Evolutionary conservation across 495 filamentous ascomycete genomes (phyloP).

Genomic region (Penicillium odoratum): DNA sequence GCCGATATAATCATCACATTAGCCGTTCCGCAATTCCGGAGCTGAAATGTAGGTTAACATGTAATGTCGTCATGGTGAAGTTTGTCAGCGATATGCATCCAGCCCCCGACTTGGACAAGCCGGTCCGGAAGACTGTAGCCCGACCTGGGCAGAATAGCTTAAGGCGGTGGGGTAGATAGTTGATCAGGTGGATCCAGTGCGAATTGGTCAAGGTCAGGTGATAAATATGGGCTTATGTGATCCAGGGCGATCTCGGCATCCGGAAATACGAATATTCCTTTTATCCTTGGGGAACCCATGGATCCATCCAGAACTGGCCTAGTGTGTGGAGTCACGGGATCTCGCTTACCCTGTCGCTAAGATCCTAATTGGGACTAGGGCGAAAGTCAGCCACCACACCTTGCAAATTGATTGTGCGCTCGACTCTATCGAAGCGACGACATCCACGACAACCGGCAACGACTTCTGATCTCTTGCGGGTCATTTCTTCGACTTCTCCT

Average conservation of each 20-base stretch:
- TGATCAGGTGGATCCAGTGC: background rate
- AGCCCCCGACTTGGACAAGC: constrained; percentile 15
- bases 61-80: constrained; percentile 27
- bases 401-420: constrained; percentile 49
- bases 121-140: constrained; percentile 38
- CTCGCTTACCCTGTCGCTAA: constrained; percentile 47
- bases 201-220: background rate
- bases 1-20: background rate
- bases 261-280: constrained; percentile 4
- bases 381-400: constrained; percentile 42
- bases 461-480: constrained; percentile 50
- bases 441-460: constrained; percentile 51
- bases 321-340: constrained; percentile 38
- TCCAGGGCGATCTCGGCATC: background rate
- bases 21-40: background rate
- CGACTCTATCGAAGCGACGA: constrained; percentile 50
- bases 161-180: background rate
- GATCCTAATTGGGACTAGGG: constrained; percentile 42
- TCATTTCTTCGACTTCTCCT: constrained; percentile 52
- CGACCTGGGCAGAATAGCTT: constrained; percentile 1
- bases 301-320: constrained; percentile 9
- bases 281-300: constrained; percentile 11
- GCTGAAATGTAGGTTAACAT: constrained; percentile 6
- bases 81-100: constrained; percentile 22
- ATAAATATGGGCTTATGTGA: background rate